A percentile compares a stretch with the other conserved stretches of the same genome.
Conservation (phyloP, 345 rosid species). For the Kandelia obovata region DNA sequence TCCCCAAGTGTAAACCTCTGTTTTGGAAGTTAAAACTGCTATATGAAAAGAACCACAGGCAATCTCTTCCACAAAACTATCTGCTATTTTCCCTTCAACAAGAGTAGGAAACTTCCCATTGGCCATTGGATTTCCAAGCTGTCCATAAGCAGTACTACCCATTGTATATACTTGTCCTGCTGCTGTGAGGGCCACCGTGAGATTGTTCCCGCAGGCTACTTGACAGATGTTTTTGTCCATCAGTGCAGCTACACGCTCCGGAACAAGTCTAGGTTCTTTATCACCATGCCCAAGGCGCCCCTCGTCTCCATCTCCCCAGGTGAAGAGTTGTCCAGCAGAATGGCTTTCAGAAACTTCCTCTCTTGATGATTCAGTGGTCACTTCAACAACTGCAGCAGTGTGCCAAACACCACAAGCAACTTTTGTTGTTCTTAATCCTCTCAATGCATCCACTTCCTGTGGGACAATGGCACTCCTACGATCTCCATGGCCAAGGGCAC, state of each 20-base stretch:
- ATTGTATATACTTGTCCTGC: constrained; percentile 73
- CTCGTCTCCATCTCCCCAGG: constrained; percentile 88
- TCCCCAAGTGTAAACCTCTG: constrained; percentile 84
- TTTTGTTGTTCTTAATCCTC: constrained; percentile 46
- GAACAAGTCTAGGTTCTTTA: constrained; percentile 53
- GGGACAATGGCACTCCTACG: constrained; percentile 52
- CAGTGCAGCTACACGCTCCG: constrained; percentile 48
- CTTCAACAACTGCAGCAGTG: constrained; percentile 78
- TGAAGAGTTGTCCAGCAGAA: constrained; percentile 51
- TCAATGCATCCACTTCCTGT: constrained; percentile 65
- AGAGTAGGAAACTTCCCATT: constrained; percentile 50
- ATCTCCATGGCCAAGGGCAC: constrained; percentile 89
- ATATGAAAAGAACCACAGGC: constrained; percentile 81
- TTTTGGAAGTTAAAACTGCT: constrained; percentile 62
- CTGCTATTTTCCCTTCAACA: constrained; percentile 56
- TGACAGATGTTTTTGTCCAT: constrained; percentile 43
- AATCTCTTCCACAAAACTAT: constrained; percentile 56
- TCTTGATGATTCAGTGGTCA: constrained; percentile 37
- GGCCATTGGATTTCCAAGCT: constrained; percentile 60
- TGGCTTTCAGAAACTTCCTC: constrained; percentile 35
- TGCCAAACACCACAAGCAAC: constrained; percentile 96
- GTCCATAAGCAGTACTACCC: constrained; percentile 73
- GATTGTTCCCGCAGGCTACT: constrained; percentile 68
- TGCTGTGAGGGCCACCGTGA: constrained; percentile 67
- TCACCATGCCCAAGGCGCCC: constrained; percentile 80